A percentile compares a stretch with the other conserved stretches of the same genome.
Conservation (phyloP, 495 filamentous ascomycete genomes). For the Aspergillus conjunctus region DNA sequence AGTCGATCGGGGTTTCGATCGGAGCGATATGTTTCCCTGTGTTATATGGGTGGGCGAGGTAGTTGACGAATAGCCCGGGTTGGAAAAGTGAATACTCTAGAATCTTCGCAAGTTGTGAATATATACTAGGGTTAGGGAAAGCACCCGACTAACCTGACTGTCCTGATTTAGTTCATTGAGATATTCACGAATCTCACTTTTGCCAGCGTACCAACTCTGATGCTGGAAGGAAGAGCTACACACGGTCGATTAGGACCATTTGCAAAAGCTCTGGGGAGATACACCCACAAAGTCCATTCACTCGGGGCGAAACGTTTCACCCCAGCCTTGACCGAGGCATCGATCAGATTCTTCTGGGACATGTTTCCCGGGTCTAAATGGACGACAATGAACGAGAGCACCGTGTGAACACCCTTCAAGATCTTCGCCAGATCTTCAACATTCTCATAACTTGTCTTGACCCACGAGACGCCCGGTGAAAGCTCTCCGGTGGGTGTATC, state of each 20-base stretch:
- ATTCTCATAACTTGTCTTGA: constrained; percentile 49
- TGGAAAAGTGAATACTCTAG: constrained; percentile 63
- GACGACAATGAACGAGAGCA: constrained; percentile 54
- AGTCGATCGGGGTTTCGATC: constrained; percentile 47
- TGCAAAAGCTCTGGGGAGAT: neutral
- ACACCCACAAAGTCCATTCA: constrained; percentile 31
- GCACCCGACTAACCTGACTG: constrained; percentile 44
- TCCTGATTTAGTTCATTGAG: constrained; percentile 54
- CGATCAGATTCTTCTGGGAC: constrained; percentile 54
- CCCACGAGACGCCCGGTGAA: constrained; percentile 34
- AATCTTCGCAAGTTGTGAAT: constrained; percentile 29
- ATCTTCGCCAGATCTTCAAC: constrained; percentile 33
- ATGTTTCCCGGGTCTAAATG: constrained; percentile 38
- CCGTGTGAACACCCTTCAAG: constrained; percentile 53
- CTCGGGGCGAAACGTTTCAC: constrained; percentile 59
- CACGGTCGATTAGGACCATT: neutral
- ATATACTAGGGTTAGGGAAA: no score
- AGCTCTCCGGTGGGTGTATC: constrained; percentile 10
- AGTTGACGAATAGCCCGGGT: constrained; percentile 56
- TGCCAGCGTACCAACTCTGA: constrained; percentile 52
- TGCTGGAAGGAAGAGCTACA: constrained; percentile 24
- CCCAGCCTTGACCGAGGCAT: constrained; percentile 61
- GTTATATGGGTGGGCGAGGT: constrained; percentile 52
- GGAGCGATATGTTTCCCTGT: constrained; percentile 51
- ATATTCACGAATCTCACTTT: constrained; percentile 49